Percentiles rank a stretch among this genome's conserved stretches.
Evolutionary conservation across 805 yeast genomes (phyloP).

Genomic region (Tetrapisispora fleetii): DNA sequence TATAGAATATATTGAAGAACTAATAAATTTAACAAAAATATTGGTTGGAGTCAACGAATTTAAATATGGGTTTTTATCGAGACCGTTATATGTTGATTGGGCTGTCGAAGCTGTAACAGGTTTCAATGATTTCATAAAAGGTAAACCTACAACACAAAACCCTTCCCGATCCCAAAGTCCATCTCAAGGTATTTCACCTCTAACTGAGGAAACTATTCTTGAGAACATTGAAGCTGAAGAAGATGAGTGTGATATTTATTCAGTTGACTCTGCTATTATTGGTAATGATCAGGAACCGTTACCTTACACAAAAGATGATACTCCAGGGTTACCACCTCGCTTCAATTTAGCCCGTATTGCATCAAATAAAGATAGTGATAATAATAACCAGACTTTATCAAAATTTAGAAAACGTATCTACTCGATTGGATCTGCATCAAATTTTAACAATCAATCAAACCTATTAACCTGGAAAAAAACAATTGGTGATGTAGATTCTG

Average conservation of each 20-base stretch:
- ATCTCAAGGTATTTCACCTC: slow-evolving; percentile 4
- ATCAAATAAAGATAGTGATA: slow-evolving; percentile 13
- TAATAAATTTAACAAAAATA: slow-evolving; percentile 32
- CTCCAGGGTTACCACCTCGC: slow-evolving; percentile 1
- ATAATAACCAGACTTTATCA: slow-evolving; percentile 16
- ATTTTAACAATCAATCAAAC: background rate
- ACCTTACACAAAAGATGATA: slow-evolving; percentile 4
- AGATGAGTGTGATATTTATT: background rate
- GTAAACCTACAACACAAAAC: background rate
- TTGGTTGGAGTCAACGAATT: slow-evolving; percentile 42
- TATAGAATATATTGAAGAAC: slow-evolving; percentile 40
- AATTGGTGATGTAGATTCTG: slow-evolving; percentile 2
- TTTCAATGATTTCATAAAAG: slow-evolving; percentile 15
- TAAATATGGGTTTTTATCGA: slow-evolving; percentile 41
- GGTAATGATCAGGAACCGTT: slow-evolving; percentile 4
- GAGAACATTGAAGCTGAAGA: slow-evolving; percentile 4
- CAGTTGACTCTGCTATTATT: background rate
- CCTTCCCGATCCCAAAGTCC: slow-evolving; percentile 2
- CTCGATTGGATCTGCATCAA: slow-evolving; percentile 27
- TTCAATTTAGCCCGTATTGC: slow-evolving; percentile 24
- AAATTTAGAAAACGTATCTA: slow-evolving; percentile 29
- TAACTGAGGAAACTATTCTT: slow-evolving; percentile 7
- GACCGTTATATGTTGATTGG: slow-evolving; percentile 37
- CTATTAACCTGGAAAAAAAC: slow-evolving; percentile 15
- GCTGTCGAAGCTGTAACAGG: slow-evolving; percentile 34